These are phyloP conservation scores for Alternaria novae-zelandiae DNA, from an alignment of 2,329 filamentous ascomycete genomes.

Conservation along the genomic window DNA sequence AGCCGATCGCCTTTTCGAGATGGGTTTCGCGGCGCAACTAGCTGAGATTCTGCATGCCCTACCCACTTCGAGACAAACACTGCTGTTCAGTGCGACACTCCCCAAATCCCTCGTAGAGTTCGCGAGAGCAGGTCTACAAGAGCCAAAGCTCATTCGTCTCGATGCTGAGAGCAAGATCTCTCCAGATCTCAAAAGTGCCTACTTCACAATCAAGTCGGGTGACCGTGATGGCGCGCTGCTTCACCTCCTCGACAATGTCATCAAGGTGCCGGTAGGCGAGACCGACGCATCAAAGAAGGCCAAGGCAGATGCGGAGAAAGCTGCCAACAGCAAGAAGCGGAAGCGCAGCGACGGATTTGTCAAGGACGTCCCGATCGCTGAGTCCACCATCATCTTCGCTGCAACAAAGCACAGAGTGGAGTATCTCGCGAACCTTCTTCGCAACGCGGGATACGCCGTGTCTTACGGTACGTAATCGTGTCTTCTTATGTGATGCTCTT, in stretches of 20 bases:
- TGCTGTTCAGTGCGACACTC: constrained; percentile 93
- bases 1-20: constrained; percentile 95
- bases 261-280: constrained; percentile 80
- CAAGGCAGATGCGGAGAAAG: constrained; percentile 53
- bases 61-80: constrained; percentile 82
- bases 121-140: constrained; percentile 88
- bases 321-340: constrained; percentile 69
- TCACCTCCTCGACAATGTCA: constrained; percentile 87
- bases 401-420: constrained; percentile 98
- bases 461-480: constrained; percentile 65
- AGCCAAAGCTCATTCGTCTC: constrained; percentile 86
- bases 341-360: constrained; percentile 66
- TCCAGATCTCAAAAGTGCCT: constrained; percentile 91
- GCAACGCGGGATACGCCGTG: constrained; percentile 80
- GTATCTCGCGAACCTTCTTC: constrained; percentile 83
- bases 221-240: constrained; percentile 94
- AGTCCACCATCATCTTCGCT: constrained; percentile 94
- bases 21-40: constrained; percentile 95
- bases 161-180: constrained; percentile 97
- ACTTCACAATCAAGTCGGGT: constrained; percentile 88
- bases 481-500: not conserved
- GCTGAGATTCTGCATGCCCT: constrained; percentile 91
- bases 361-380: constrained; percentile 77
- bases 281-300: constrained; percentile 59
- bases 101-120: constrained; percentile 96